phyloP scores from a whole-genome alignment of 345 rosid species.

The Pugionium dolabratum region DNA sequence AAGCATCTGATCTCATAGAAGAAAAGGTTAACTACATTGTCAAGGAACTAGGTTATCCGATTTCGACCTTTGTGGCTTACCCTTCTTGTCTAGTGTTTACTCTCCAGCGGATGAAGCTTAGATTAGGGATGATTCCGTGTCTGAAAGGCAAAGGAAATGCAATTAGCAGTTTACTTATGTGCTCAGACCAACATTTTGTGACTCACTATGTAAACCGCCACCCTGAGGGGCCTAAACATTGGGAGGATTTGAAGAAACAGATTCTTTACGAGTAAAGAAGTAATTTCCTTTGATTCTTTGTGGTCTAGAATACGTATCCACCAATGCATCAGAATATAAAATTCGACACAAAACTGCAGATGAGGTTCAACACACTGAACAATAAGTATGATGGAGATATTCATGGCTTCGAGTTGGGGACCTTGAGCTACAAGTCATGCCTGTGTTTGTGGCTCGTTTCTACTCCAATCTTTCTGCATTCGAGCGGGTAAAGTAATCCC shows the following conservation, averaged over 20 bases:
- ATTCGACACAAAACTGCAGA: background rate
- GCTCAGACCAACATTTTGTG: slow-evolving; percentile 46
- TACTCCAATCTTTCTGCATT: background rate
- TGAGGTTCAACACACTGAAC: background rate
- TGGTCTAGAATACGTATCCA: background rate
- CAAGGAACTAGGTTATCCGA: slow-evolving; percentile 54
- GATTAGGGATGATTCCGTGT: slow-evolving; percentile 63
- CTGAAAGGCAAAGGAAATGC: slow-evolving; percentile 51
- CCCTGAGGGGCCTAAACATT: slow-evolving; percentile 58
- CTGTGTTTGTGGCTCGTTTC: background rate
- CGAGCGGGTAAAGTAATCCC: slow-evolving; percentile 5
- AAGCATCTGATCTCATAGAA: slow-evolving; percentile 48
- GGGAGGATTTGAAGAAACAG: slow-evolving; percentile 57
- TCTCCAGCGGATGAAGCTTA: slow-evolving; percentile 51
- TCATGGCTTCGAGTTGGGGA: background rate
- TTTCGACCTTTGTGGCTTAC: slow-evolving; percentile 48
- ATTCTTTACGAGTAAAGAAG: slow-evolving; percentile 9
- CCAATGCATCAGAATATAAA: background rate
- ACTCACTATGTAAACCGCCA: slow-evolving; percentile 49
- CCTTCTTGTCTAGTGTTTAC: slow-evolving; percentile 55
- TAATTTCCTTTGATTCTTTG: background rate
- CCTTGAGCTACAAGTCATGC: background rate
- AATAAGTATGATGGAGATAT: slow-evolving; percentile 2
- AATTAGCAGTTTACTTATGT: slow-evolving; percentile 48
- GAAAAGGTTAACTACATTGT: slow-evolving; percentile 56